phyloP scores from a whole-genome alignment of 2,329 filamentous ascomycete genomes.

The Malbranchea zuffiana region DNA sequence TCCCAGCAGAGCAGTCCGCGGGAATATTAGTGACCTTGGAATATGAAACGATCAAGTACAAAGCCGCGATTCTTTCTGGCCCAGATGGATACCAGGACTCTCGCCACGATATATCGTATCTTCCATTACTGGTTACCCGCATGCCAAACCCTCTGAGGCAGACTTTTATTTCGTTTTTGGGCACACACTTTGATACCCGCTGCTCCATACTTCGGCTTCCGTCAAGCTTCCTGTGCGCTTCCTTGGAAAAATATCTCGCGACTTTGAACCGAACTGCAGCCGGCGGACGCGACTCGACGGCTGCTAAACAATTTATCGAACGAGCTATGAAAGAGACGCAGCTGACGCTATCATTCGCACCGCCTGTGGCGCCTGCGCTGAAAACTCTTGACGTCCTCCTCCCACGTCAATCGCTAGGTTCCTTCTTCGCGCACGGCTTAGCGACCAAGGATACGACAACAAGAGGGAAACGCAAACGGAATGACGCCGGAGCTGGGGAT shows the following conservation, averaged over 20 bases:
- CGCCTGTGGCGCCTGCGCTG: conserved; percentile 25
- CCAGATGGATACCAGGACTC: conserved; percentile 12
- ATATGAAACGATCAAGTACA: conserved; percentile 41
- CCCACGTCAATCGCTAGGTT: conserved; percentile 21
- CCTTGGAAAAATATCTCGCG: conserved; percentile 33
- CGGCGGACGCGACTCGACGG: neutral
- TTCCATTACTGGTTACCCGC: conserved; percentile 42
- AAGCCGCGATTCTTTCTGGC: conserved; percentile 39
- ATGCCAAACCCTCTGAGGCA: conserved; percentile 42
- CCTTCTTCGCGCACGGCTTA: conserved; percentile 18
- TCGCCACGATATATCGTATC: conserved; percentile 31
- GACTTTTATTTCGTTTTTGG: conserved; percentile 39
- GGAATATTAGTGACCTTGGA: conserved; percentile 41
- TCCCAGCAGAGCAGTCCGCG: conserved; percentile 24
- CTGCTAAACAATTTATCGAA: conserved; percentile 17
- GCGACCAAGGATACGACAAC: neutral
- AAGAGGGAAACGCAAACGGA: conserved; percentile 11
- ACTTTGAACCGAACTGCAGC: conserved; percentile 3
- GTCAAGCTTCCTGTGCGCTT: conserved; percentile 35
- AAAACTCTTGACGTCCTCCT: conserved; percentile 27
- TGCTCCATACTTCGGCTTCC: conserved; percentile 36
- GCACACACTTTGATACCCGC: conserved; percentile 41
- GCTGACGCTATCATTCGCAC: conserved; percentile 29
- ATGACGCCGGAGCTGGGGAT: neutral
- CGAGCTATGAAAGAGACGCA: conserved; percentile 30